Base-by-base conservation (phyloP, 163 green algal species). In the Chloromonas sp. region DNA sequence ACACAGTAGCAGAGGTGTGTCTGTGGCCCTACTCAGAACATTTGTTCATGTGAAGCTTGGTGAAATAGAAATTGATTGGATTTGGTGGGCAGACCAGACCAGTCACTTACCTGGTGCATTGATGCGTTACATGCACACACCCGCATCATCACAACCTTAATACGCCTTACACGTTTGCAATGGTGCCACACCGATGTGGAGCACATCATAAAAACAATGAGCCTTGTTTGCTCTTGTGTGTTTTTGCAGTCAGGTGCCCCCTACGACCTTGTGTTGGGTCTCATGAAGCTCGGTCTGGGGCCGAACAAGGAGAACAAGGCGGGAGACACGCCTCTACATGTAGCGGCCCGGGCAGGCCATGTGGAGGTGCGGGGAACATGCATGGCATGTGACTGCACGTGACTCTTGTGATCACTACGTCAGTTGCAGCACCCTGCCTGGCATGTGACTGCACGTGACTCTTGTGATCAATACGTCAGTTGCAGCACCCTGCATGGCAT, bases 301-400 rank as follows among this genome's bases (percentile, higher is more conserved):
- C 80, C 83, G 57, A 87, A 93, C 79, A 82, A 79, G 5, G 62
- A 78, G 8, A 93, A 95, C 87, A 86, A 86, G 11, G 88, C 91
- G 1, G 86, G 89, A 13, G 90, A 95, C 87, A 94, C 89, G 15
- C 84, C 92, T 57, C 90, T 95, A 80, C 92, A 95, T 70, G 60
- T 95, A 59, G 91, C 91, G 14, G 91, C 91, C 0, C 66, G 89
- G 0, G 61, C 8, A 70, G 89, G 88, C 58, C 86, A 90, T 8
- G 58, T 90, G 2, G 85, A 90, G 70, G 87, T 91, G 58, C 14
- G 87, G 2, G 66, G 14, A 36, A 36, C 36, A 36, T 3, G 2
- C 62, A 57, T 58, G 14, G 61, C 15, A n/a, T 3, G 15, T 1
- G 0, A 2, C 14, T 3, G n/a, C 13, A 2, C 3, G 60, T 14